Evolutionary conservation across 371 early-diverging fungal genomes (phyloP), one percentile per base, ranked within the genome.

Genomic region (Rhizopus microsporus): DNA sequence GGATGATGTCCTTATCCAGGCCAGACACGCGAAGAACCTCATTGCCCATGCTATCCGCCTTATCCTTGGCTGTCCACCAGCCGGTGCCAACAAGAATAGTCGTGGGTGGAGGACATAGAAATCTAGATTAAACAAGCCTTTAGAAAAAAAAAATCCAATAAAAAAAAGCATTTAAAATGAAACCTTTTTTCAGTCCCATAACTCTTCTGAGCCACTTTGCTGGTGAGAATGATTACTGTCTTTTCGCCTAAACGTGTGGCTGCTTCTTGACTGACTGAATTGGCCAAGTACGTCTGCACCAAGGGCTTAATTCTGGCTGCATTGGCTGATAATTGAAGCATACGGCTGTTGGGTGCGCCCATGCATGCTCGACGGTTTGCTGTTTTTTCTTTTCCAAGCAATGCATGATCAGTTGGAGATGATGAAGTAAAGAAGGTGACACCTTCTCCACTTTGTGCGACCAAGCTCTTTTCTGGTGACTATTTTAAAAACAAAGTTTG

Each of bases 151-250:
- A 51, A 33, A 17, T 10, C 2, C 4, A 54, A 31, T 29, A 30
- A 51, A 51, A 51, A 31, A 51, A 50, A 33, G n/a, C n/a, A 23
- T 23, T 17, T 34, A 4, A 17, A 1, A 12, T 15, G 31, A 42
- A 61, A 62, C 60, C 90, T 82, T 68, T 90, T 90, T 62, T 90
- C 90, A 12, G 89, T 87, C 17, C 90, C 90, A 56, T 90, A 90
- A n/a, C 87, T 86, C 61, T 90, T 90, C 73, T 90, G 90, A 5
- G 88, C 90, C n/a, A 90, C 90, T 57, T 89, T 89, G 29, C 86
- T 83, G 13, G 89, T 88, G 51, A 89, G 62, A 10, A 89, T 82
- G 65, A 88, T 71, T 3, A 86, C 81, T 0, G 85, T 80, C 47
- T 84, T 86, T 69, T 88, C 86, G 16, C 60, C 66, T 34, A 56